phyloP scores from a whole-genome alignment of 306 rosid species.

The Quercus robur region DNA sequence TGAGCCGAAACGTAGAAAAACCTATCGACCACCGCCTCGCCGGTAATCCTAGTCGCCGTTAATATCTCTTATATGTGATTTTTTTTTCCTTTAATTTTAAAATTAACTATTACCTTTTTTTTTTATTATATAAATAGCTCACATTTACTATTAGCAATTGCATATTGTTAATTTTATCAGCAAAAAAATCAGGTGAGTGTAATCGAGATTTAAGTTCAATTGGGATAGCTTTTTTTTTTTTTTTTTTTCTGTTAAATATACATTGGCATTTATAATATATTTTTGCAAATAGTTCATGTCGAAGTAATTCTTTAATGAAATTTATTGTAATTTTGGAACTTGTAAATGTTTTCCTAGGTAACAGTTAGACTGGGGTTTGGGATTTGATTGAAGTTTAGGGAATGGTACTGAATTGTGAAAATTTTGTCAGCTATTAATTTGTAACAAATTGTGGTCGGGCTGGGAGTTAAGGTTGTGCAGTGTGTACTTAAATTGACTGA shows the following conservation, averaged over 20 bases:
- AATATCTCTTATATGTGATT: neutral
- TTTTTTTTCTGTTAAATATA: too few relatives aligned
- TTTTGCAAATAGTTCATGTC: neutral
- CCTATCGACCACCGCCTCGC: constrained; percentile 21
- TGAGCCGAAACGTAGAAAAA: constrained; percentile 33
- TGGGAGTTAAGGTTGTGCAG: neutral
- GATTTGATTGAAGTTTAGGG: neutral
- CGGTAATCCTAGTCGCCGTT: constrained; percentile 13
- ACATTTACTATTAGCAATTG: neutral
- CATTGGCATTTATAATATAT: too few relatives aligned
- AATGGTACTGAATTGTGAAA: neutral
- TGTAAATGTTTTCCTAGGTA: neutral
- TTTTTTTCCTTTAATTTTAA: neutral
- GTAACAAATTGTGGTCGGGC: neutral
- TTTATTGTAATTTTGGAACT: neutral
- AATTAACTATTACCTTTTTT: neutral
- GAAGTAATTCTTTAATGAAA: neutral
- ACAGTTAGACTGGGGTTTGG: neutral
- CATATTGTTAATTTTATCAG: neutral
- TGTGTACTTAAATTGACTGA: neutral
- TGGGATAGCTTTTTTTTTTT: too few relatives aligned
- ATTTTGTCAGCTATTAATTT: neutral
- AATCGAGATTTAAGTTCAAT: too few relatives aligned
- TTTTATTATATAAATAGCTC: neutral
- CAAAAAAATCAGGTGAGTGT: neutral